Evolutionary conservation across 2,329 filamentous ascomycete genomes (phyloP).

Genomic region (Dactylellina parvicollis): DNA sequence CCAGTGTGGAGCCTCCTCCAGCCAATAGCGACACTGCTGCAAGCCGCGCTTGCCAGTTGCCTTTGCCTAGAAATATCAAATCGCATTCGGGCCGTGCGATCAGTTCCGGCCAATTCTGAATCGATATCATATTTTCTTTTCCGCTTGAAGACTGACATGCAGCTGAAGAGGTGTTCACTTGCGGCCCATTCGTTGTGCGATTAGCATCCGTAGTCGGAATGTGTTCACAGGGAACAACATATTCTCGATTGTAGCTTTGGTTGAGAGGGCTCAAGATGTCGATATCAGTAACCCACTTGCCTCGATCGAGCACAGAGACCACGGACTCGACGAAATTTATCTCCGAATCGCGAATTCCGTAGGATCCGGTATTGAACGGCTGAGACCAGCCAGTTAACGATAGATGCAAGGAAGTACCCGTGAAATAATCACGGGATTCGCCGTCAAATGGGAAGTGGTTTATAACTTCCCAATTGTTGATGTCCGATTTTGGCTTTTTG

Average conservation of each 20-base stretch:
- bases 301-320: constrained; percentile 20
- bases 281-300: constrained; percentile 40
- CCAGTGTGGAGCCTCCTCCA: not conserved
- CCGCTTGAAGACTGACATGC: not conserved
- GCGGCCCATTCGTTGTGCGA: too few species aligned
- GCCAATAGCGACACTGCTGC: not conserved
- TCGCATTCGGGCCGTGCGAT: not conserved
- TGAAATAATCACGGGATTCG: not conserved
- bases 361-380: not conserved
- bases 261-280: constrained; percentile 1
- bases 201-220: too few species aligned
- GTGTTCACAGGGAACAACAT: too few species aligned
- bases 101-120: constrained; percentile 22
- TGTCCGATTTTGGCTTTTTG: not conserved
- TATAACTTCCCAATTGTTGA: constrained; percentile 20
- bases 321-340: constrained; percentile 14
- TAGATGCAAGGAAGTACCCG: constrained; percentile 23
- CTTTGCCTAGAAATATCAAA: not conserved
- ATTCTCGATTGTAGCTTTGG: too few species aligned
- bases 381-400: constrained; percentile 21
- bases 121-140: not conserved
- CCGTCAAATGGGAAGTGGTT: constrained; percentile 31
- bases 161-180: too few species aligned
- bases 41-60: constrained; percentile 17
- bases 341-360: constrained; percentile 10